These are phyloP conservation scores for Pulveroboletus sp. DNA, from an alignment of 768 basidiomycete genomes.

Conservation along the genomic window DNA sequence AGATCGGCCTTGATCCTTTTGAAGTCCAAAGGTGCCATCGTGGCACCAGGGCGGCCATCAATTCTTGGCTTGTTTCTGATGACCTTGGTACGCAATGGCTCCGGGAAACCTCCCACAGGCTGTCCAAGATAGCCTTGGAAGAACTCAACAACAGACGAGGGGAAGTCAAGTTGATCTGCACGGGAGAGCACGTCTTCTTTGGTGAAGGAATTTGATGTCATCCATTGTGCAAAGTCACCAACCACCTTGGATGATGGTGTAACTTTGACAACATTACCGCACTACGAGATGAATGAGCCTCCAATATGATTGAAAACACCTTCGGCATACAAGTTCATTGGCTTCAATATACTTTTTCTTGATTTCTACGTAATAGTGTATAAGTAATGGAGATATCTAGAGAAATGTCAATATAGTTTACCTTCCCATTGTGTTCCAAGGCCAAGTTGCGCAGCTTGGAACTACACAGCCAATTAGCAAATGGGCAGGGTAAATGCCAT, in stretches of 20 bases:
- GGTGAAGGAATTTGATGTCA: slow-evolving; percentile 90
- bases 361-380: slow-evolving; percentile 53
- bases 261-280: slow-evolving; percentile 98
- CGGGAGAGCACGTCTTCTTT: slow-evolving; percentile 82
- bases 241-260: slow-evolving; percentile 99
- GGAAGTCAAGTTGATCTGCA: slow-evolving; percentile 93
- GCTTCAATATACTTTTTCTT: slow-evolving; percentile 99
- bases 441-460: slow-evolving; percentile 97
- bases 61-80: slow-evolving; percentile 94
- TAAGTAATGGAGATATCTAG: slow-evolving; percentile 10
- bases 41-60: slow-evolving; percentile 86
- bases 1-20: slow-evolving; percentile 93
- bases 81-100: slow-evolving; percentile 85
- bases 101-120: slow-evolving; percentile 98
- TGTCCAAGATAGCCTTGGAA: slow-evolving; percentile 99
- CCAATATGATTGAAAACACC: not conserved
- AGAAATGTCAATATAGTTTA: slow-evolving; percentile 27
- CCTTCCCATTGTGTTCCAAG: slow-evolving; percentile 95
- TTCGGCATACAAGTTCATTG: slow-evolving; percentile 73
- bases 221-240: slow-evolving; percentile 99
- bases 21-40: slow-evolving; percentile 87
- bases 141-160: slow-evolving; percentile 94
- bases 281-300: slow-evolving; percentile 41
- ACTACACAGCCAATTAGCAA: slow-evolving; percentile 44
- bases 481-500: slow-evolving; percentile 13